Base-by-base conservation (phyloP, 1,284 basidiomycete species). In the Trichosporon sp. region DNA sequence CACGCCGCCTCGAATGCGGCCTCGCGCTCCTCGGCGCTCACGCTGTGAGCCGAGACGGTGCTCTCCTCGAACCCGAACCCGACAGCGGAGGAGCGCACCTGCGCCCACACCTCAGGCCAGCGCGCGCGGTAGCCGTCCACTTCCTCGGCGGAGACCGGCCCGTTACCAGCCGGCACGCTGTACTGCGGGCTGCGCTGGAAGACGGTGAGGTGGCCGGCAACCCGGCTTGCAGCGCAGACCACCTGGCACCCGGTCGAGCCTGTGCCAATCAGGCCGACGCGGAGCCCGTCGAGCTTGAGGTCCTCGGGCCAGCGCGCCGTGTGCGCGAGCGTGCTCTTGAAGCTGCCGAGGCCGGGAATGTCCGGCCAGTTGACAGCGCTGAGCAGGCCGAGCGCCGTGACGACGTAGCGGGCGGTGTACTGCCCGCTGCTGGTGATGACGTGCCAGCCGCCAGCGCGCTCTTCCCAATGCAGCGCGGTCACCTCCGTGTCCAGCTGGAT, bases 401-500 rank as follows among this genome's bases (percentile, higher is more conserved):
- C 71, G 56, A 75, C 67, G 73, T 76, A 80, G 42, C 69, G 53
- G 0, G 77, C 76, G 3, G 67, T 60, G 8, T 35, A 56, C 15
- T 0, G n/a, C 23, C 53, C 47, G 7, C 35, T 35, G 23, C 34
- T 13, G 3, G 56, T 47, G 12, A 18, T 18, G 8, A 67, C 44
- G 9, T 8, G 13, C 68, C 68, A 70, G 11, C 18, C 15, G 1
- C 29, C 42, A 12, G 13, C 3, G 5, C 23, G 53, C 2, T 67
- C 68, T 13, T 62, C 63, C 53, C 62, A 70, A 12, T 21, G 6
- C 63, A 70, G 58, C 21, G 38, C 53, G 31, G 11, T 58, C 15
- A 70, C 65, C 63, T 67, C 68, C 27, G 38, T 66, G 53, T 70
- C 60, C 25, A 76, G 68, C 58, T 75, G 67, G 70, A 77, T 72